Evolutionary conservation across 176 grass and related monocot species (phyloP).

Genomic region (Tillandsia leiboldiana): DNA sequence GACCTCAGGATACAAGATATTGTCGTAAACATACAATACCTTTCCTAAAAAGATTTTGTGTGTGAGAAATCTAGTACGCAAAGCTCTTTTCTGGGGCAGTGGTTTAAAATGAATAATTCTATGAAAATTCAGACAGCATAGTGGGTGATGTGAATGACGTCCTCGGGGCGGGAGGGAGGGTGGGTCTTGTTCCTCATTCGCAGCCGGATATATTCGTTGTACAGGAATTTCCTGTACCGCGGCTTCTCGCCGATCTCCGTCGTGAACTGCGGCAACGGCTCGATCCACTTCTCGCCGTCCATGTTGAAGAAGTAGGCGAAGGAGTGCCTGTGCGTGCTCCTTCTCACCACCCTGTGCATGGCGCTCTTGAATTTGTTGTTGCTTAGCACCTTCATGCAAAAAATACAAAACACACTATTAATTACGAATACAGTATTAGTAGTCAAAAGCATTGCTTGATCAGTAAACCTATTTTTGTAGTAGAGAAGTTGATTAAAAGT

Average conservation of each 20-base stretch:
- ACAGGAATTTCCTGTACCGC: constrained; percentile 20
- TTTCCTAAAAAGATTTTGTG: too few species aligned
- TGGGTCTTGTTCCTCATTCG: constrained; percentile 24
- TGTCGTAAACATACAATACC: too few species aligned
- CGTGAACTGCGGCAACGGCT: constrained; percentile 32
- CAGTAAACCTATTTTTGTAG: background rate
- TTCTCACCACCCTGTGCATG: constrained; percentile 20
- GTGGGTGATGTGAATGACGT: constrained; percentile 18
- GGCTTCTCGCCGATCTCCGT: constrained; percentile 8
- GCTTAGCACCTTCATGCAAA: constrained; percentile 24
- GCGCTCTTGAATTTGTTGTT: constrained; percentile 32
- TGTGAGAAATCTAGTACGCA: too few species aligned
- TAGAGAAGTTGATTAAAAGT: background rate
- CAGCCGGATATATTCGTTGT: constrained; percentile 23
- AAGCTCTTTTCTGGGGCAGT: too few species aligned
- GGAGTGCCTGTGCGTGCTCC: constrained; percentile 15
- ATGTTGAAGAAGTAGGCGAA: constrained; percentile 20
- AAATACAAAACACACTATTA: background rate
- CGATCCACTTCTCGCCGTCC: constrained; percentile 25
- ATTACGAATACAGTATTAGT: too few species aligned
- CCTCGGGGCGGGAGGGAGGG: constrained; percentile 24
- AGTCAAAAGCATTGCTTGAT: too few species aligned
- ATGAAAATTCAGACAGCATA: constrained; percentile 6
- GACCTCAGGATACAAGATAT: too few species aligned
- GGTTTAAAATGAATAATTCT: background rate